Evolutionary conservation across 2,329 filamentous ascomycete species (phyloP), one percentile per base, ranked within the genome.

Genomic region (Coniella lustricola): DNA sequence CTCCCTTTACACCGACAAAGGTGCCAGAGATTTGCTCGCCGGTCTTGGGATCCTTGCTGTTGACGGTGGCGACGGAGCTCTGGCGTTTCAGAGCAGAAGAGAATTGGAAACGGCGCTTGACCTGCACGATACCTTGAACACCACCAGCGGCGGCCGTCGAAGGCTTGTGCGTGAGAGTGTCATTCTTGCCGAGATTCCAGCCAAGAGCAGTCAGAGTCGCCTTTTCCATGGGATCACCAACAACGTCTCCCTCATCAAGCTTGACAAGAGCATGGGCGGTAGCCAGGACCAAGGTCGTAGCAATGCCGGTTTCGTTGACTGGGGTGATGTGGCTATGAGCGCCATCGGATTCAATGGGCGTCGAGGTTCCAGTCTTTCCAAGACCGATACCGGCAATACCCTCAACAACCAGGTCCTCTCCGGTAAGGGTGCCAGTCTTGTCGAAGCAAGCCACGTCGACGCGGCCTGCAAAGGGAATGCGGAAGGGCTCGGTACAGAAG

Each of bases 181-280:
- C 91, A 56, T 95, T 93, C 60, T 82, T 85, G 41, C 90, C 90
- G n/a, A 98, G 77, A 49, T 78, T 83, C 93, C 93, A 98, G 46
- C 91, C 90, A 10, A 98, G 82, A 48, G 91, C 90, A 42, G 77
- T 74, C 22, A 98, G 73, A 1, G 93, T 97, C 38, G 93, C 93
- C 69, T 97, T 97, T 64, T 98, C 93, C 93, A 98, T 98, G 2
- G 93, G 93, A 62, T 98, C 93, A 60, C 93, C 93, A 38, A 98
- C 93, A 57, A 97, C 85, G 12, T 98, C 93, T 17, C 93, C 93
- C 64, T 98, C 93, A 56, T 98, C 93, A 14, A 98, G 77, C 64
- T 91, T 96, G 43, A 98, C 94, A 22, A 98, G 75, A 36, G 93
- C 93, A 64, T 98, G 93, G 2, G 93, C 93, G 12, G 90, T 95